A percentile compares a stretch with the other conserved stretches of the same genome.
These are phyloP conservation scores for Ogataea pini DNA, from an alignment of 805 yeast species.

Conservation along the genomic window DNA sequence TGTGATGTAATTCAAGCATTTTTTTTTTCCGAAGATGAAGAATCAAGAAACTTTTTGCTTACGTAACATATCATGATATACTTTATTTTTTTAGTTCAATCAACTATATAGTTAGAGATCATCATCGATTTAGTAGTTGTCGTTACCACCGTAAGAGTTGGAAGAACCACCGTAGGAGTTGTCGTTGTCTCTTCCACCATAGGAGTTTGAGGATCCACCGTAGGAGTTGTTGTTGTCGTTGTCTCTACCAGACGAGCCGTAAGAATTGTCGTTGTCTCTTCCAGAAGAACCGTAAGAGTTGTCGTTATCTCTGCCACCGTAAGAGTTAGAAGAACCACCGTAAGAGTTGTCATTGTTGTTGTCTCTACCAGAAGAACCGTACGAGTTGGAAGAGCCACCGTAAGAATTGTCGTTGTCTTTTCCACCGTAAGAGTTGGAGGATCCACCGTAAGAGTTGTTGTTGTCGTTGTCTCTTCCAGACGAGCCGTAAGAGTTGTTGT, in stretches of 20 bases:
- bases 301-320: conserved; percentile 15
- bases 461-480: conserved; percentile 27
- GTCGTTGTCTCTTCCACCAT: conserved; percentile 22
- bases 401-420: conserved; percentile 31
- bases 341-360: conserved; percentile 28
- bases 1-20: no score
- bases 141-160: conserved; percentile 15
- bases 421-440: conserved; percentile 12
- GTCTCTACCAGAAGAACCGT: conserved; percentile 27
- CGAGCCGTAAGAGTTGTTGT: conserved; percentile 29
- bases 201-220: conserved; percentile 18
- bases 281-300: conserved; percentile 20
- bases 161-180: conserved; percentile 14
- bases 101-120: not conserved
- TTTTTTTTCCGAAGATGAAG: no score
- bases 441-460: conserved; percentile 22
- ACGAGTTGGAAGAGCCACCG: conserved; percentile 36
- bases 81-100: no score
- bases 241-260: conserved; percentile 21
- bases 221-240: conserved; percentile 26
- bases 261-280: conserved; percentile 24
- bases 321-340: conserved; percentile 9
- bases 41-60: no score
- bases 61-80: no score
- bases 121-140: conserved; percentile 18